Evolutionary conservation across 2,329 filamentous ascomycete genomes (phyloP).

Genomic region (Aspergillus jensenii): DNA sequence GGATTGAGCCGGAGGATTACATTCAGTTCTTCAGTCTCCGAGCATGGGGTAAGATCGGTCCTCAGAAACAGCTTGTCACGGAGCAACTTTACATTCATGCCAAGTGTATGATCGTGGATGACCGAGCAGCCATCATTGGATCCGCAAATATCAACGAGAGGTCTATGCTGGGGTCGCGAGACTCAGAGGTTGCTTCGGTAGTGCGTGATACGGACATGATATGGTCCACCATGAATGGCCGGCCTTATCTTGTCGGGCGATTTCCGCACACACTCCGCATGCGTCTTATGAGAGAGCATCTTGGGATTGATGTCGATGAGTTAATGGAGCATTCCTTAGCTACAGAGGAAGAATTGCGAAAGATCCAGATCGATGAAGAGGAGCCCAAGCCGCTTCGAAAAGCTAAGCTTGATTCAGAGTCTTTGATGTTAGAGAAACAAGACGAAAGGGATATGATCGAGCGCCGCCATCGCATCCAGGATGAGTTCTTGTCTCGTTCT

Average conservation of each 20-base stretch:
- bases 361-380: slow-evolving; percentile 59
- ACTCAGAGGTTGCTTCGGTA: slow-evolving; percentile 88
- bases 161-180: slow-evolving; percentile 86
- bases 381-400: slow-evolving; percentile 21
- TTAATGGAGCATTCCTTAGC: slow-evolving; percentile 76
- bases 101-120: slow-evolving; percentile 94
- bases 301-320: slow-evolving; percentile 92
- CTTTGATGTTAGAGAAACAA: slow-evolving; percentile 36
- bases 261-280: slow-evolving; percentile 92
- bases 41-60: slow-evolving; percentile 87
- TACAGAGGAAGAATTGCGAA: slow-evolving; percentile 62
- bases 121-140: slow-evolving; percentile 88
- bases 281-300: slow-evolving; percentile 92
- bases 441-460: slow-evolving; percentile 44
- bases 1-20: slow-evolving; percentile 91
- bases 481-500: slow-evolving; percentile 57
- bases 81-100: slow-evolving; percentile 98
- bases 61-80: slow-evolving; percentile 78
- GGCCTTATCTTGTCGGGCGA: slow-evolving; percentile 83
- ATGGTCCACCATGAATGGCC: slow-evolving; percentile 84
- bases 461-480: slow-evolving; percentile 48
- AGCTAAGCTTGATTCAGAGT: slow-evolving; percentile 29
- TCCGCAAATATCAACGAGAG: slow-evolving; percentile 99
- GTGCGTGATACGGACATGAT: slow-evolving; percentile 93
- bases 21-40: slow-evolving; percentile 93